These are phyloP conservation scores for Lentinus polychrous DNA, from an alignment of 1,284 basidiomycete genomes.

Conservation along the genomic window DNA sequence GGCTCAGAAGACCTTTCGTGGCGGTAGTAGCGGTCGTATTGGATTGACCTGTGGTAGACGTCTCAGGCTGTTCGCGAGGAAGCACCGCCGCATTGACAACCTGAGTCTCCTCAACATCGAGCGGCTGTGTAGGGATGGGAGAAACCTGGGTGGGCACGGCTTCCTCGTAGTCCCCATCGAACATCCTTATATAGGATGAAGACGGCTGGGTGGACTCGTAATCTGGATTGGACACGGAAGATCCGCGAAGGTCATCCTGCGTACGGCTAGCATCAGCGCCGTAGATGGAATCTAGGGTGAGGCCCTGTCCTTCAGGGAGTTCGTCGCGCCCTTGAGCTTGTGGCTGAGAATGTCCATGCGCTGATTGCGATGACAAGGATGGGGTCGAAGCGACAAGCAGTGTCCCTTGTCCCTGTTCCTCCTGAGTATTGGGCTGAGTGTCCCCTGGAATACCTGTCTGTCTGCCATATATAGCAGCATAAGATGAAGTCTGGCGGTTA, in stretches of 20 bases:
- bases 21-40: conserved; percentile 1
- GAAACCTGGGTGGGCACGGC: conserved; percentile 1
- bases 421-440: too few relatives aligned
- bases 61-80: neutral
- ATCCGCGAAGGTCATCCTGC: too few relatives aligned
- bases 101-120: conserved; percentile 1
- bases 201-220: conserved; percentile 14
- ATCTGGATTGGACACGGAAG: too few relatives aligned
- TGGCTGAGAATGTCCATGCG: conserved; percentile 1
- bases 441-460: too few relatives aligned
- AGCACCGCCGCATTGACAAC: too few relatives aligned
- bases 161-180: conserved; percentile 7
- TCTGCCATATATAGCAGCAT: too few relatives aligned
- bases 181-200: conserved; percentile 16
- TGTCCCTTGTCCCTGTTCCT: too few relatives aligned
- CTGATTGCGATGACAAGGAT: neutral
- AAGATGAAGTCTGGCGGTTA: neutral
- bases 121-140: conserved; percentile 13
- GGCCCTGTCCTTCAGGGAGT: conserved; percentile 5
- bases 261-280: neutral
- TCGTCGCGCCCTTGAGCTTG: conserved; percentile 4
- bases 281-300: neutral
- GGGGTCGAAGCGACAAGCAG: too few relatives aligned
- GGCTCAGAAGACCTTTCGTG: conserved; percentile 4
- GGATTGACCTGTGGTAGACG: neutral